These are phyloP conservation scores for Triglochin maritima DNA, from an alignment of 106 monocot species.

Conservation along the genomic window DNA sequence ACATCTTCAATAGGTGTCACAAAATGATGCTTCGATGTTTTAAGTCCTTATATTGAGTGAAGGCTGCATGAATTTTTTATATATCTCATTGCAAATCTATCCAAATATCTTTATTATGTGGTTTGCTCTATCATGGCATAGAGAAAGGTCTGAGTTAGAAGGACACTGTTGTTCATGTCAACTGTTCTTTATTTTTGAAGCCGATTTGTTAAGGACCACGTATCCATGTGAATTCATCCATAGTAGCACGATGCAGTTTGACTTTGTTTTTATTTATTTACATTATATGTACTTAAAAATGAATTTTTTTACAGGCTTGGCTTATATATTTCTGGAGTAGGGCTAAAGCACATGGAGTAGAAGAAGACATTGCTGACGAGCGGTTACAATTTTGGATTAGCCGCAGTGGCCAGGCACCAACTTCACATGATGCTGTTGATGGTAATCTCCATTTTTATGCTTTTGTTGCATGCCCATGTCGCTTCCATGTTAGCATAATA, in stretches of 20 bases:
- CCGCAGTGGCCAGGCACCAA: constrained; percentile 39
- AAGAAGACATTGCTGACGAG: constrained; percentile 82
- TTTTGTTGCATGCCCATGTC: background rate
- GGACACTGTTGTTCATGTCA: background rate
- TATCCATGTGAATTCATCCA: background rate
- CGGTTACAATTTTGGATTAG: constrained; percentile 64
- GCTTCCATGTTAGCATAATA: background rate
- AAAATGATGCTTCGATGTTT: too few species aligned
- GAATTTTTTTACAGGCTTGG: constrained; percentile 46
- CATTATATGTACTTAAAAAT: background rate
- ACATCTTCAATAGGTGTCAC: too few species aligned
- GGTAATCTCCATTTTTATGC: constrained; percentile 27
- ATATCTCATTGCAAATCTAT: too few species aligned
- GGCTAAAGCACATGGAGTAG: constrained; percentile 60
- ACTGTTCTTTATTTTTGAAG: background rate
- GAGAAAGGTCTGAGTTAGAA: background rate
- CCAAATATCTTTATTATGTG: too few species aligned
- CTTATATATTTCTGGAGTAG: constrained; percentile 85
- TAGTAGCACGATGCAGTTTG: background rate
- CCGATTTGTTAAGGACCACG: background rate
- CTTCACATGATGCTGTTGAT: constrained; percentile 76
- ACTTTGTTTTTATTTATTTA: background rate
- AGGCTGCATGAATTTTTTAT: too few species aligned
- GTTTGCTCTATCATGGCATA: background rate
- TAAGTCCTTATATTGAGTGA: too few species aligned